Base-by-base conservation (phyloP, 176 grass and related monocot species). In the Dendrocalamus sinicus region DNA sequence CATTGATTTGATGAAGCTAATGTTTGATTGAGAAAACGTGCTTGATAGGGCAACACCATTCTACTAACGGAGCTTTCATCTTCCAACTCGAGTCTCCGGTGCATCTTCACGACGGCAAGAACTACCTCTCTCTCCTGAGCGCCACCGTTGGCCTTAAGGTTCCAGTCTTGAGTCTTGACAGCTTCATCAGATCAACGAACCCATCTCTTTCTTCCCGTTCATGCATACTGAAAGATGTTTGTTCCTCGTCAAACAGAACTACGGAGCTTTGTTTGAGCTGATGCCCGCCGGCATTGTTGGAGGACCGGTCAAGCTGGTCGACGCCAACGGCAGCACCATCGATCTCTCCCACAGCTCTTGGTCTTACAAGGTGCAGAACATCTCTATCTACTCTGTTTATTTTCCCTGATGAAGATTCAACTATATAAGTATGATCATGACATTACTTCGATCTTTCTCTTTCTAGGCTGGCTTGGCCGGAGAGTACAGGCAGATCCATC, bases 131-230 rank as follows among this genome's bases (percentile, higher is more conserved):
- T 12, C 83, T 95, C 17, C 77, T 98, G 12, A 98, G 95, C 55
- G 89, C 77, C 52, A 95, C 95, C 53, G 84, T 93, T 37, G 95
- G 95, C 43, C 85, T 93, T 13, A 93, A 93, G 89, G 91, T 96
- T 83, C 43, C 23, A 19, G 65, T 23, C 39, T 66, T 7, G 23
- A n/a, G 65, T 23, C n/a, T 64, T 30, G 23, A 5, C 23, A 26
- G 23, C 60, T 45, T 20, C 20, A 40, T 26, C 40, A 28, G 15
- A 30, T 19, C 22, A 44, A 74, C 22, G 59, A 32, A 20, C 15
- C 7, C 23, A 16, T 48, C 4, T 44, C 3, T 41, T 80, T 41
- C 1, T 20, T 82, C 35, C 1, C 6, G 1, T 35, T 8, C 15
- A 53, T 16, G 12, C 50, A 17, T 14, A 1, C 41, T 74, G 43